Base-by-base conservation (phyloP, 495 filamentous ascomycete species). In the Neurospora africana region DNA sequence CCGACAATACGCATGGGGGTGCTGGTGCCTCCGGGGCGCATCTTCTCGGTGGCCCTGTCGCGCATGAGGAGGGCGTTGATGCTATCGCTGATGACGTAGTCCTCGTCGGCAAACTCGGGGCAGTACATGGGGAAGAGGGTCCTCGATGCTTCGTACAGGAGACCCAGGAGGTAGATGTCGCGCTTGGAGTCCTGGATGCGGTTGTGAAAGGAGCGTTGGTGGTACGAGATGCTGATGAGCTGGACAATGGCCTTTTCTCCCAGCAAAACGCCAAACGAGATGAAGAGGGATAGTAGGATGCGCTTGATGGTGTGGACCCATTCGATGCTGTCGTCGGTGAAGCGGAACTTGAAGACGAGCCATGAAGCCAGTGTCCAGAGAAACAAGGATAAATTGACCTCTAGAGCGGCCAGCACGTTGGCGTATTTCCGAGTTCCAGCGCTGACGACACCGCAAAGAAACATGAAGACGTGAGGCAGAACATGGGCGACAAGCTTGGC, bases 381-480 rank as follows among this genome's bases (percentile, higher is more conserved):
- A 73, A 95, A 91, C n/a, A 97, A 81, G 2, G 92, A 93, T 3
- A 99, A 81, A 0, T 93, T 93, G 67, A 95, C 91, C 77, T 97
- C 92, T 65, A 99, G 82, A 36, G 89, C 87, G 33, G 86, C 86
- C 44, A 99, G 80, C 47, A 98, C 90, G 72, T 91, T 85, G 37
- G 93, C 92, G 82, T 99, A 98, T 82, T 98, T 99, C 70, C 93
- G 87, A 4, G 93, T 96, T 19, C 95, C 94, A 3, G 94, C 89
- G 81, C 91, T 95, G 72, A 98, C 92, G 71, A 98, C 91, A 39
- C 95, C 95, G 75, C 90, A 90, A 61, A 97, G 85, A 72, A 93
- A 90, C 82, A 96, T 92, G 80, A 98, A 98, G 36, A 97, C 73
- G 23, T 79, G 84, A 1, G 95, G 95, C n/a, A 97, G 80, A 36